Base-by-base conservation (phyloP, 108 stramenopile genomes). In the Cyclotella kingstonii region DNA sequence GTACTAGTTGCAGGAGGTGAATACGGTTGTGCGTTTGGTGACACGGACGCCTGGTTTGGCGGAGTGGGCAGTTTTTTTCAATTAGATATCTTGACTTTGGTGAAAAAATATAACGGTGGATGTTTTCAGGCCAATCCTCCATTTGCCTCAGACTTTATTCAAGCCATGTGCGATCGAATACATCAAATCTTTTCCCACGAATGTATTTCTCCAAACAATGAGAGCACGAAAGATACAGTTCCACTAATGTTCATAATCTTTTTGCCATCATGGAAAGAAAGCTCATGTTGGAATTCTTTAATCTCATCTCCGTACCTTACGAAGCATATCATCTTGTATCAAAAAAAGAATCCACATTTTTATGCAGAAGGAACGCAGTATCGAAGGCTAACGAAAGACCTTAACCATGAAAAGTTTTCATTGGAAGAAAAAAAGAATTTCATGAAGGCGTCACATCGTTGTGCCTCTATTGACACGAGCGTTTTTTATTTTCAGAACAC, bases 101-200 rank as follows among this genome's bases (percentile, higher is more conserved):
- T 58, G 25, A 45, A 31, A 39, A 30, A 7, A 15, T 4, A 57
- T 2, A 27, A 27, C 18, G 80, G 84, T 4, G 84, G 83, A 0
- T 84, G 81, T 39, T 90, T 63, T 44, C 81, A 95, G 59, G 95
- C 93, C 9, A 95, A 95, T 76, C 95, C 95, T 41, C 95, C 95
- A 0, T 95, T 95, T 68, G 81, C 87, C 22, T 83, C 87, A 5
- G 73, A 75, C 10, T 81, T 95, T 23, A 89, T 94, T 43, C 53
- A 54, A 9, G 54, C 35, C 21, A 87, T 95, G 82, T 74, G 70
- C 30, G 18, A 55, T 36, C 81, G 75, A 50, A 92, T 90, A 73
- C 66, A 86, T 28, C 15, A 62, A 10, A 54, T 61, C 26, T 56
- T 77, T 41, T 28, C 28, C 10, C 42, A 40, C 29, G 18, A 26